phyloP scores from a whole-genome alignment of 148 eudicot species.

The Dysphania ambrosioides region DNA sequence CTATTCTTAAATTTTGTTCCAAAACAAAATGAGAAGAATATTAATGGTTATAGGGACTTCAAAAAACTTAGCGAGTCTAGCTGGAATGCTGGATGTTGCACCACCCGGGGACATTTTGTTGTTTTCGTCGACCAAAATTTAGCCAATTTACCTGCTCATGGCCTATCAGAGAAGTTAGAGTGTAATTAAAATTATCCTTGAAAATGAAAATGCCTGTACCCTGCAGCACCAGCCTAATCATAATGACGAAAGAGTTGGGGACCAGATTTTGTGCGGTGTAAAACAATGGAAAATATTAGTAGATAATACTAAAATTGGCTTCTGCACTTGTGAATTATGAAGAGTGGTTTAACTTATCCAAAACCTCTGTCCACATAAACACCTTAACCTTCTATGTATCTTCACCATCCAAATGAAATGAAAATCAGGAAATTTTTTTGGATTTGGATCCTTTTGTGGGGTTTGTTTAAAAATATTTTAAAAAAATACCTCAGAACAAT shows the following conservation, averaged over 20 bases:
- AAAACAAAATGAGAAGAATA: background rate
- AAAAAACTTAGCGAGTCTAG: background rate
- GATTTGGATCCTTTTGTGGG: background rate
- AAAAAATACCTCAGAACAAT: background rate
- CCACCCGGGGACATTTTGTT: background rate
- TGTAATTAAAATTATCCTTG: too few relatives aligned
- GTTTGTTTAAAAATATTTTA: background rate
- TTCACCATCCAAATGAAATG: background rate
- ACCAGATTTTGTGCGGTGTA: background rate
- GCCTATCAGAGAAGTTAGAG: background rate
- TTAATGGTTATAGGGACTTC: background rate
- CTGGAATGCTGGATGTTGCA: background rate
- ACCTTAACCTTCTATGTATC: background rate
- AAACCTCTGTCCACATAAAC: background rate
- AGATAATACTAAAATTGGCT: too few relatives aligned
- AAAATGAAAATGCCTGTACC: background rate
- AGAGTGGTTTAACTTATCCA: too few relatives aligned
- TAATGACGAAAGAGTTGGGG: background rate
- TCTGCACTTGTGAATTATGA: too few relatives aligned
- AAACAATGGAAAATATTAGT: too few relatives aligned
- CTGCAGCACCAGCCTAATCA: background rate
- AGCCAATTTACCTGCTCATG: background rate
- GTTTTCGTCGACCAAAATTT: background rate
- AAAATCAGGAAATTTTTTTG: background rate
- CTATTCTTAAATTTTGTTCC: background rate